A percentile compares a stretch with the other conserved stretches of the same genome.
Conservation (phyloP, 495 filamentous ascomycete species). For the Cercophora sp. region DNA sequence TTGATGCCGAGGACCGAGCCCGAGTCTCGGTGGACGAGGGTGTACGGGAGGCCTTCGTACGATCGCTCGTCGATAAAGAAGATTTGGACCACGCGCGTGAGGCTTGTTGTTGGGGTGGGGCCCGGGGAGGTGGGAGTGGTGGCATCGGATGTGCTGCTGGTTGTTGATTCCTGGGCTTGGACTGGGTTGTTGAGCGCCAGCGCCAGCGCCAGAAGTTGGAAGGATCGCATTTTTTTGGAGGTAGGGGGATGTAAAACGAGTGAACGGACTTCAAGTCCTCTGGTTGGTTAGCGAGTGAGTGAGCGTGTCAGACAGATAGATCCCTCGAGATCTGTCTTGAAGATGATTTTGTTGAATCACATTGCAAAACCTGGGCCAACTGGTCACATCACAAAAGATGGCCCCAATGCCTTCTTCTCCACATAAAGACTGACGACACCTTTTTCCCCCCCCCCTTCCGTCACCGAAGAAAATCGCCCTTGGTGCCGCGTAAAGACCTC, state of each 20-base stretch:
- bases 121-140: neutral
- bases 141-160: neutral
- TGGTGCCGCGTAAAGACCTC: neutral
- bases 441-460: neutral
- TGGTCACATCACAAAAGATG: no score
- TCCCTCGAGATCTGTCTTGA: no score
- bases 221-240: neutral
- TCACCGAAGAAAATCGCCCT: neutral
- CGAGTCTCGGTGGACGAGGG: constrained; percentile 18
- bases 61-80: constrained; percentile 28
- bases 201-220: neutral
- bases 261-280: neutral
- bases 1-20: constrained; percentile 22
- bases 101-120: neutral
- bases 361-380: neutral
- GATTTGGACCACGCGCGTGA: constrained; percentile 19
- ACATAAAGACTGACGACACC: constrained; percentile 4
- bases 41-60: constrained; percentile 25
- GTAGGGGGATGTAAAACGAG: neutral
- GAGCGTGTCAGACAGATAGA: no score
- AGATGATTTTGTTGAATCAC: neutral
- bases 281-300: no score
- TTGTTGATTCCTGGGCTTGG: neutral
- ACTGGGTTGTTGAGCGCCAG: neutral
- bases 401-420: neutral